Percentiles rank a stretch among this genome's conserved stretches.
phyloP scores from a whole-genome alignment of 805 yeast species.

The Suhomyces xylopsoci region DNA sequence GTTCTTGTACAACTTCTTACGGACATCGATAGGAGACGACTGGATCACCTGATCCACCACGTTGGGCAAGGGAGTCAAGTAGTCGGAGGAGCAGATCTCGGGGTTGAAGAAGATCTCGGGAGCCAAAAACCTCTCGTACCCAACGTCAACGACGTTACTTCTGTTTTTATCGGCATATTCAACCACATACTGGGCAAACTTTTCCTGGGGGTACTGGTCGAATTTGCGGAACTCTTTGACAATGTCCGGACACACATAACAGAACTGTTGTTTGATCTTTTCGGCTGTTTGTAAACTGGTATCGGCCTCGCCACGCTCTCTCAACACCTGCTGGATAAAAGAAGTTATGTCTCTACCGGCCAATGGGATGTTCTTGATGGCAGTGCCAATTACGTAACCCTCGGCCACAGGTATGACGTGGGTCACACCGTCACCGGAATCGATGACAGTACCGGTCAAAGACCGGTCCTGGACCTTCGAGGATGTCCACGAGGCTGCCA shows the following conservation, averaged over 20 bases:
- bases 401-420: constrained; percentile 99
- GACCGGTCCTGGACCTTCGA: constrained; percentile 93
- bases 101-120: constrained; percentile 99
- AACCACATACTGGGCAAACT: constrained; percentile 88
- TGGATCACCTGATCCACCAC: constrained; percentile 95
- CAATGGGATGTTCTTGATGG: constrained; percentile 94
- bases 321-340: constrained; percentile 85
- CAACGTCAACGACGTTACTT: constrained; percentile 70
- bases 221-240: constrained; percentile 94
- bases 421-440: constrained; percentile 98
- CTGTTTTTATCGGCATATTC: constrained; percentile 72
- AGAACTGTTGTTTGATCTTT: constrained; percentile 91
- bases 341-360: constrained; percentile 98
- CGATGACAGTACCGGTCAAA: constrained; percentile 96
- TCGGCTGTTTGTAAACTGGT: constrained; percentile 95
- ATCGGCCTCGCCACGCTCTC: constrained; percentile 96
- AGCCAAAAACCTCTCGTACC: constrained; percentile 95
- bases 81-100: constrained; percentile 93
- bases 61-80: constrained; percentile 92
- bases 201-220: constrained; percentile 84
- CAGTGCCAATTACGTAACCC: constrained; percentile 97
- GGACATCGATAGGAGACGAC: constrained; percentile 94
- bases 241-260: constrained; percentile 96
- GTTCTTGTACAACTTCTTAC: constrained; percentile 92
- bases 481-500: constrained; percentile 99